These are phyloP conservation scores for Vitis rupestris DNA, from an alignment of 164 flowering plant genomes.

Conservation along the genomic window DNA sequence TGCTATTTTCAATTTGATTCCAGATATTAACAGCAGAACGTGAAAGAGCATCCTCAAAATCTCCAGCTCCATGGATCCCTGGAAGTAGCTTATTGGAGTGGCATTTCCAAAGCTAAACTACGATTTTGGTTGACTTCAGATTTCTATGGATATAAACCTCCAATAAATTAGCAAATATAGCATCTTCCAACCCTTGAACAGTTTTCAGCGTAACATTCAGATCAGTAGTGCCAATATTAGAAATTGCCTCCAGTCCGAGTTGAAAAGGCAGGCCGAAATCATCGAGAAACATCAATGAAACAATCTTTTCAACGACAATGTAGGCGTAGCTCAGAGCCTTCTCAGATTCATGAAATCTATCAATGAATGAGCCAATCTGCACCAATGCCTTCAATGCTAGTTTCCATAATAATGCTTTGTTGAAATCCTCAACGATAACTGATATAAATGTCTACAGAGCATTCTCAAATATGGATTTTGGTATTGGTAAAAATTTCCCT, in stretches of 20 bases:
- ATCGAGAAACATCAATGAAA: conserved; percentile 9
- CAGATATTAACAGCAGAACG: conserved; percentile 49
- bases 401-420: conserved; percentile 49
- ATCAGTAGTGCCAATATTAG: too few species aligned
- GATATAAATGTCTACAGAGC: conserved; percentile 51
- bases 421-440: conserved; percentile 32
- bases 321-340: too few species aligned
- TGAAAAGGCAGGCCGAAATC: too few species aligned
- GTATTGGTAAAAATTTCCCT: conserved; percentile 35
- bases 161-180: too few species aligned
- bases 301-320: too few species aligned
- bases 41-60: conserved; percentile 43
- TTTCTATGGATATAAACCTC: conserved; percentile 29
- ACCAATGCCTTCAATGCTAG: conserved; percentile 55
- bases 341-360: too few species aligned
- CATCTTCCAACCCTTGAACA: too few species aligned
- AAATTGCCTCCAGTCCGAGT: too few species aligned
- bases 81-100: conserved; percentile 62
- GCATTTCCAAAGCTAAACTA: conserved; percentile 55
- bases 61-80: conserved; percentile 50
- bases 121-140: conserved; percentile 27
- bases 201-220: too few species aligned
- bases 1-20: too few species aligned
- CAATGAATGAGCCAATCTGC: too few species aligned
- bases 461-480: conserved; percentile 46